Base-by-base conservation (phyloP, 2,329 filamentous ascomycete genomes). In the Sporothrix protearum region DNA sequence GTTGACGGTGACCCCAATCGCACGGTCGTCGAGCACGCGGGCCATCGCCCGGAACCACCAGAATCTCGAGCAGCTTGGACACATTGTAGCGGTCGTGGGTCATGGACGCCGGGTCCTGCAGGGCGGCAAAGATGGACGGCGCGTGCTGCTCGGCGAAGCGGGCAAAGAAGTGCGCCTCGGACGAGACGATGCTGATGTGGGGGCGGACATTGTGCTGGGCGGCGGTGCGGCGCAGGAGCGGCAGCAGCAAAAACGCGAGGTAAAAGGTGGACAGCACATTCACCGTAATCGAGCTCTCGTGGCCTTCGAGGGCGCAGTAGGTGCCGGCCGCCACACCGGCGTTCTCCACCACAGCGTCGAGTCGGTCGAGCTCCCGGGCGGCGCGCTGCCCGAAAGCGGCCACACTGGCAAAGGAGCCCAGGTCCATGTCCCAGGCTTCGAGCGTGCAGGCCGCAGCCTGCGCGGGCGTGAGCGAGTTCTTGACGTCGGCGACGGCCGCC, bases 381-480 rank as follows among this genome's bases (percentile, higher is more conserved):
- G 75, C 78, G 19, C 77, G 75, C 8, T 49, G 25, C 63, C 75
- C 76, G 72, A 89, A 87, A 0, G 76, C 77, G 68, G 79, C 77
- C 49, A 87, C 81, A 42, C 81, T 84, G 3, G 81, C 80, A 74
- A 84, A 85, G 22, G 79, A 82, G 16, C 75, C 76, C 74, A 87
- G 80, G 75, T 88, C 85, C 4, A 88, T 75, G 12, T 79, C 70
- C 85, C 85, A 88, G 14, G 87, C 84, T 57, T 86, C 79, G 42
- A 85, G 77, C 2, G 71, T 76, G n/a, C 70, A 77, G 51, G 36
- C 72, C 30, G 28, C 72, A 61, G 71, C 67, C 25, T 39, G 30
- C 42, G 16, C 28, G 51, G 39, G 74, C 5, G 71, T 42, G 14
- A 78, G 77, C 25, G 77, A 76, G 0, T 72, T 71, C 39, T 77